Percentiles rank a stretch among this genome's conserved stretches.
phyloP scores from a whole-genome alignment of 169 alveolate species.

The Plasmodium coatneyi region DNA sequence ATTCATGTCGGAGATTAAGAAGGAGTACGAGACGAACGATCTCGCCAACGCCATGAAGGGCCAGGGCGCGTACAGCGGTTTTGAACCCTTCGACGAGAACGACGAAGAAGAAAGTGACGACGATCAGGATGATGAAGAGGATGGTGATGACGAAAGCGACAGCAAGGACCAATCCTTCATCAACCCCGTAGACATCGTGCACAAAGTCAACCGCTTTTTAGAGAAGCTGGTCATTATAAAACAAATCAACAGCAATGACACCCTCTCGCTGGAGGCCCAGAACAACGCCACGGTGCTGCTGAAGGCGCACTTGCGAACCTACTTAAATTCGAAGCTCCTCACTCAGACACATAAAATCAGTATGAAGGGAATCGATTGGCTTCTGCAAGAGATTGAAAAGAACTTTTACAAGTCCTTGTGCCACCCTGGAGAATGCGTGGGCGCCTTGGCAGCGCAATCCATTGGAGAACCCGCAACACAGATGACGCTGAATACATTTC shows the following conservation, averaged over 20 bases:
- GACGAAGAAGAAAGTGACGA: not conserved
- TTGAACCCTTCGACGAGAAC: slow-evolving; percentile 13
- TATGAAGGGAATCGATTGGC: slow-evolving; percentile 95
- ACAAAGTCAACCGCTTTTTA: slow-evolving; percentile 83
- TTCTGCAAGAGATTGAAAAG: slow-evolving; percentile 97
- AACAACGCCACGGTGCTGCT: slow-evolving; percentile 93
- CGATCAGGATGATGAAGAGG: not conserved
- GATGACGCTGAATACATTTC: slow-evolving; percentile 99
- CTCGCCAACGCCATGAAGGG: slow-evolving; percentile 20
- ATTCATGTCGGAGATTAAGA: slow-evolving; percentile 49
- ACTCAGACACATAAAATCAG: slow-evolving; percentile 95
- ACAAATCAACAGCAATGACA: slow-evolving; percentile 83
- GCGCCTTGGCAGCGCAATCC: slow-evolving; percentile 99
- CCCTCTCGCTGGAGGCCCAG: slow-evolving; percentile 92
- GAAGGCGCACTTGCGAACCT: slow-evolving; percentile 95
- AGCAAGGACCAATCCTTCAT: slow-evolving; percentile 68
- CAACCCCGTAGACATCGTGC: slow-evolving; percentile 89
- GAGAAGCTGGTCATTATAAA: slow-evolving; percentile 84
- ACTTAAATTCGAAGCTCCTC: slow-evolving; percentile 93
- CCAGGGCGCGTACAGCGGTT: slow-evolving; percentile 21
- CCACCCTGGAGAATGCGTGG: slow-evolving; percentile 99
- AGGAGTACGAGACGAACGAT: slow-evolving; percentile 56
- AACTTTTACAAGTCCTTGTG: slow-evolving; percentile 95
- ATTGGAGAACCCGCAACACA: slow-evolving; percentile 99
- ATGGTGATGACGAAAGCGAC: not conserved